Evolutionary conservation across 106 monocot genomes (phyloP), one percentile per base, ranked within the genome.

Genomic region (Posidonia australis): DNA sequence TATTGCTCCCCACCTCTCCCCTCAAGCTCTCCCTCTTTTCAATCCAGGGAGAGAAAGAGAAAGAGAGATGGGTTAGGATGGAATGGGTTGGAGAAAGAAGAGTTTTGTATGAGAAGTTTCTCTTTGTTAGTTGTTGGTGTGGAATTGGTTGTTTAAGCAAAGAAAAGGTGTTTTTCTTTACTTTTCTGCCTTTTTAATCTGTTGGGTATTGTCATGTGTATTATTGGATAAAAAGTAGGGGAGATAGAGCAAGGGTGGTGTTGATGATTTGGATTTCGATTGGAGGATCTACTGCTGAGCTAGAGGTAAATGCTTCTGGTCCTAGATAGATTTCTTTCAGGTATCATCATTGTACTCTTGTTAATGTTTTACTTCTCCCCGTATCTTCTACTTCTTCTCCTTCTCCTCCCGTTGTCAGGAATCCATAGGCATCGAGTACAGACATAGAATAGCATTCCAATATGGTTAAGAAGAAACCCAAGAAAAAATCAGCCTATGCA

Each of bases 381-480:
- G 36, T 36, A 36, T 36, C 36, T 36, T 7, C 5, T n/a, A n/a
- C n/a, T n/a, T n/a, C 2, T 36, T 3, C 29, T 28, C 57, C 9
- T 26, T 26, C 13, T 54, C 24, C 28, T 57, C 28, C 26, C 14
- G 57, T 14, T 10, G 16, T 4, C 28, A 28, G 29, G 57, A 57
- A 30, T 61, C 43, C 4, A 30, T 30, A 27, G 58, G 14, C 23
- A 58, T 58, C 58, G 14, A 58, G 13, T 7, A 13, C 26, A 18
- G 5, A 58, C 10, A 49, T 1, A 17, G 36, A 36, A 36, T 7
- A 36, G 5, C 5, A 19, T 14, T 3, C 61, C 28, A 11, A 61
- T 2, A 61, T 61, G 61, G 61, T 32, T 20, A 61, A 22, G 61
- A 61, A 61, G 43, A 61, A 61, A 55, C 55, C 55, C 21, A 55